These are phyloP conservation scores for Colletotrichum cuscutae DNA, from an alignment of 2,329 filamentous ascomycete species.

Conservation along the genomic window DNA sequence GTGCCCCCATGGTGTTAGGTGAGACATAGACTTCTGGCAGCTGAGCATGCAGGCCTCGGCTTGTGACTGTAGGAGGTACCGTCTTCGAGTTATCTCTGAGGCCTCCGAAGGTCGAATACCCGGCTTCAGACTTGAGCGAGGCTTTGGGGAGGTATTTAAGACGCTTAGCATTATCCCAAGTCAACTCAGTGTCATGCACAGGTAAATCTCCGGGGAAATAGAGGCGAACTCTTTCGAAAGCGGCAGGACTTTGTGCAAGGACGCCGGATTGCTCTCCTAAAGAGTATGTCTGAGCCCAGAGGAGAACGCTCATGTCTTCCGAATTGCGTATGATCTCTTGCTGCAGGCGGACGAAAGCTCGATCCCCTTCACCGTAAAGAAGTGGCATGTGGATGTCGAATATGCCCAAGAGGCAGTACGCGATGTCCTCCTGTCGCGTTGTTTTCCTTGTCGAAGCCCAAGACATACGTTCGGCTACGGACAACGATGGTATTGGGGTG, in stretches of 20 bases:
- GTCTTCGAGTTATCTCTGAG: too few relatives aligned
- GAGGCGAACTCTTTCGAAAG: not conserved
- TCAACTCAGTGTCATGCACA: not conserved
- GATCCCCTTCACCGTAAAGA: conserved; percentile 44
- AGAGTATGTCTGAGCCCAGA: not conserved
- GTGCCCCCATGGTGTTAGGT: not conserved
- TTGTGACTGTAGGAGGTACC: conserved; percentile 2
- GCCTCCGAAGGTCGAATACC: not conserved
- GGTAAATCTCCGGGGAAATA: not conserved
- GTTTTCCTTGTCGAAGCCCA: conserved; percentile 45
- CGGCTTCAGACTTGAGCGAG: not conserved
- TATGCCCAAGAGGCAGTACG: conserved; percentile 46
- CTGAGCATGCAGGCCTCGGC: not conserved
- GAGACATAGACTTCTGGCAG: not conserved
- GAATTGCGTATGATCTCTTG: conserved; percentile 27
- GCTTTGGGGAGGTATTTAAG: not conserved
- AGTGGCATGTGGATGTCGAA: conserved; percentile 48
- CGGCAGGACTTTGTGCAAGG: not conserved
- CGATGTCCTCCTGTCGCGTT: conserved; percentile 43
- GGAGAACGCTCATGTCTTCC: conserved; percentile 18
- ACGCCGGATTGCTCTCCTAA: not conserved
- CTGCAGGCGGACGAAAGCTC: conserved; percentile 25
- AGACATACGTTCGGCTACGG: conserved; percentile 22
- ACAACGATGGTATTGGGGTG: conserved; percentile 21
- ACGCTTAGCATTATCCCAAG: not conserved